A percentile compares a stretch with the other conserved stretches of the same genome.
These are phyloP conservation scores for Trichosporon faecale DNA, from an alignment of 1,284 basidiomycete species.

Conservation along the genomic window DNA sequence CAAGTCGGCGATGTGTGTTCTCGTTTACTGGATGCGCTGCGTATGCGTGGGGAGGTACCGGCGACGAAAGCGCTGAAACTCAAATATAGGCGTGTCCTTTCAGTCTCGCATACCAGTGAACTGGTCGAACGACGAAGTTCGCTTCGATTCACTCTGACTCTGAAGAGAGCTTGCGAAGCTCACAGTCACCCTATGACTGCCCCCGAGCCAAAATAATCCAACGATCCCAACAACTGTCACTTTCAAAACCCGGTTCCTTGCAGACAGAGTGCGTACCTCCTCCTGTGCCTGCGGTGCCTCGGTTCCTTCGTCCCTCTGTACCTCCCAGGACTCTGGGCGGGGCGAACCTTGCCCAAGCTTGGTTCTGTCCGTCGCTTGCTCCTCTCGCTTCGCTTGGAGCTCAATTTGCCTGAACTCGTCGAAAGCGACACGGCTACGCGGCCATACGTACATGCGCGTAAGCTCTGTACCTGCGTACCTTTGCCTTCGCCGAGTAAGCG, in stretches of 20 bases:
- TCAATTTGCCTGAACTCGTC: neutral
- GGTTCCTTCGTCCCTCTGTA: neutral
- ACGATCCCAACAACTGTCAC: neutral
- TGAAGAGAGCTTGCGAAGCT: neutral
- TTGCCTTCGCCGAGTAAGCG: neutral
- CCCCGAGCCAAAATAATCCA: neutral
- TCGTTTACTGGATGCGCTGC: neutral
- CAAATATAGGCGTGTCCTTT: neutral
- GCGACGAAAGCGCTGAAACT: neutral
- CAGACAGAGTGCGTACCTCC: neutral
- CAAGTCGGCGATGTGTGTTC: neutral
- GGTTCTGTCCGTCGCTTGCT: neutral
- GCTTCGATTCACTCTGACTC: neutral
- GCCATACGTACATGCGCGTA: slow-evolving; percentile 1
- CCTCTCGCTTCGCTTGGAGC: neutral
- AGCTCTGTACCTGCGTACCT: slow-evolving; percentile 3
- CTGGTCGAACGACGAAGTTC: neutral
- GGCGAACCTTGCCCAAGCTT: neutral
- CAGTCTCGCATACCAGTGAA: neutral
- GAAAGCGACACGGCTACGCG: neutral
- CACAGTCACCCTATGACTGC: neutral
- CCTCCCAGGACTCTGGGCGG: neutral
- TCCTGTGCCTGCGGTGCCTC: neutral
- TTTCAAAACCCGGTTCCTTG: slow-evolving; percentile 1
- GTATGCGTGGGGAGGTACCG: neutral